Percentiles rank a stretch among this genome's conserved stretches.
Conservation (phyloP, 202 grass and related monocot genomes). For the Setaria italica region DNA sequence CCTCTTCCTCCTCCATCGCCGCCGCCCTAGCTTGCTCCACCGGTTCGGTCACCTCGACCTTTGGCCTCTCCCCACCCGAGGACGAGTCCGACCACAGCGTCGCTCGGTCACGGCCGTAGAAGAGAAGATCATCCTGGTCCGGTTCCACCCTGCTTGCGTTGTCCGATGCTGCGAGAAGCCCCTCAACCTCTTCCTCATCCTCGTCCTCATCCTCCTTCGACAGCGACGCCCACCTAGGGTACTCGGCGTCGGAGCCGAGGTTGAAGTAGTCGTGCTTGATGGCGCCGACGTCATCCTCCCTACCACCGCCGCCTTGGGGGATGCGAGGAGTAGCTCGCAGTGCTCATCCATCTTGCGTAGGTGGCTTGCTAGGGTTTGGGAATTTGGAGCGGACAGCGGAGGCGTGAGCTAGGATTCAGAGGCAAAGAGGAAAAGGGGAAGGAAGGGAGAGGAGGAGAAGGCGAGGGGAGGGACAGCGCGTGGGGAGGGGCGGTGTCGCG, state of each 20-base stretch:
- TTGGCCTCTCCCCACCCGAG: constrained; percentile 61
- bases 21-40: constrained; percentile 7
- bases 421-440: neutral
- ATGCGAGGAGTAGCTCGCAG: constrained; percentile 77
- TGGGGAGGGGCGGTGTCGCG: too few species aligned
- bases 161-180: constrained; percentile 49
- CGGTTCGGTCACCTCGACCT: constrained; percentile 42
- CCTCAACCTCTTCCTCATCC: constrained; percentile 36
- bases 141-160: constrained; percentile 84
- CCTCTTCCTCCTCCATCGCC: neutral
- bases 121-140: constrained; percentile 63
- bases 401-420: constrained; percentile 15
- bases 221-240: constrained; percentile 48
- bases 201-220: constrained; percentile 6
- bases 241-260: constrained; percentile 68
- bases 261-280: constrained; percentile 96
- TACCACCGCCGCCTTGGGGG: constrained; percentile 39
- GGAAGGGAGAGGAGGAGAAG: neutral
- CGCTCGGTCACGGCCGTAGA: constrained; percentile 50
- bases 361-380: constrained; percentile 24
- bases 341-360: constrained; percentile 64
- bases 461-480: too few species aligned
- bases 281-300: constrained; percentile 63
- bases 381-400: neutral
- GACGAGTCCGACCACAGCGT: constrained; percentile 81